phyloP scores from a whole-genome alignment of 306 rosid species.

The Luffa aegyptiaca region DNA sequence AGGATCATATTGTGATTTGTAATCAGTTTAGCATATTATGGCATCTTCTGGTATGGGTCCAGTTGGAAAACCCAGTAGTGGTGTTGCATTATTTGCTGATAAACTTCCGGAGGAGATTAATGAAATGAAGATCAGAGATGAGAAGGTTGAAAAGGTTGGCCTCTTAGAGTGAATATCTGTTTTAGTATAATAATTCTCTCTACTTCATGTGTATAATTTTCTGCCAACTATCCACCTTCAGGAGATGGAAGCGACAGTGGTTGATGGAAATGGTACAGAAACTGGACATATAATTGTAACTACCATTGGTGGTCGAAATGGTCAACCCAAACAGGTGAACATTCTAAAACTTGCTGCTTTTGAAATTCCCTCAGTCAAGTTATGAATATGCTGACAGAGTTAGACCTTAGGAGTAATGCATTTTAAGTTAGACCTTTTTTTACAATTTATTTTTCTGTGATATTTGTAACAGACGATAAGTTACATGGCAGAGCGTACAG shows the following conservation, averaged over 20 bases:
- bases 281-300: constrained; percentile 64
- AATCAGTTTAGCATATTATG: constrained; percentile 16
- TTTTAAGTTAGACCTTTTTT: neutral
- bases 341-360: neutral
- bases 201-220: neutral
- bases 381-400: neutral
- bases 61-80: constrained; percentile 21
- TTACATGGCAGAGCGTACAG: constrained; percentile 71
- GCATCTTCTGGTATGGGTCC: constrained; percentile 24
- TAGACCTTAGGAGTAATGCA: neutral
- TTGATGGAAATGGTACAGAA: constrained; percentile 64
- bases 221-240: neutral
- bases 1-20: neutral
- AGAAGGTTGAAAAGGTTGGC: constrained; percentile 24
- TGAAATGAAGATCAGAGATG: constrained; percentile 64
- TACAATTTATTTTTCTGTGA: neutral
- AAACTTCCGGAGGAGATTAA: constrained; percentile 45
- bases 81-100: constrained; percentile 23
- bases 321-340: constrained; percentile 57
- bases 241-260: constrained; percentile 54
- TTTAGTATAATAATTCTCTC: neutral
- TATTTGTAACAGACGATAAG: constrained; percentile 45
- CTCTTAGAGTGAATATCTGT: neutral
- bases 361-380: neutral
- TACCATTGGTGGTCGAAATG: constrained; percentile 58